Evolutionary conservation across 768 basidiomycete species (phyloP).

Genomic region (Kwoniella botswanensis): DNA sequence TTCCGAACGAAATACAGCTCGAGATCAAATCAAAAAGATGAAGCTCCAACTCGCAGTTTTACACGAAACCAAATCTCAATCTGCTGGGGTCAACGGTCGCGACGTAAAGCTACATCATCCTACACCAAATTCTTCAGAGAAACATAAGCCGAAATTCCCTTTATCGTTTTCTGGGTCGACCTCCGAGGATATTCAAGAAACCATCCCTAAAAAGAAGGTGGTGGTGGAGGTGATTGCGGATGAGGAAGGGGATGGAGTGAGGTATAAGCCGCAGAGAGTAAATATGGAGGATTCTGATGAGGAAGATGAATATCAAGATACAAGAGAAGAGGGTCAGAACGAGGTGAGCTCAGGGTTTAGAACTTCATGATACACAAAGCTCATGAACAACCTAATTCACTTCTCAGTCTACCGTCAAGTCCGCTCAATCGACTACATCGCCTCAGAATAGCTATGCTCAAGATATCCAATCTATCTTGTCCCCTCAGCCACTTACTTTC

Average conservation of each 20-base stretch:
- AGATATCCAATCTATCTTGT: not conserved
- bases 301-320: not conserved
- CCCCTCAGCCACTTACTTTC: not conserved
- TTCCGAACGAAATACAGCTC: not conserved
- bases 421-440: not conserved
- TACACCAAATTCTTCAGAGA: not conserved
- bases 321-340: not conserved
- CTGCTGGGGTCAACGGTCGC: not conserved
- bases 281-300: not conserved
- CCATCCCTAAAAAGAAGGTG: not conserved
- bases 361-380: not conserved
- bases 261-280: constrained; percentile 1
- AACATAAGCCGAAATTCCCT: not conserved
- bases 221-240: constrained; percentile 10
- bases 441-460: not conserved
- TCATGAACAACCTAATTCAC: not conserved
- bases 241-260: constrained; percentile 8
- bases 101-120: not conserved
- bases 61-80: not conserved
- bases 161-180: not conserved
- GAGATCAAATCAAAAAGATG: not conserved
- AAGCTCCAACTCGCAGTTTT: not conserved
- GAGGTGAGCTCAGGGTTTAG: not conserved
- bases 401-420: not conserved
- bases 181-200: not conserved